Percentiles rank a stretch among this genome's conserved stretches.
These are phyloP conservation scores for Tylopilus sp. DNA, from an alignment of 768 basidiomycete species.

Conservation along the genomic window DNA sequence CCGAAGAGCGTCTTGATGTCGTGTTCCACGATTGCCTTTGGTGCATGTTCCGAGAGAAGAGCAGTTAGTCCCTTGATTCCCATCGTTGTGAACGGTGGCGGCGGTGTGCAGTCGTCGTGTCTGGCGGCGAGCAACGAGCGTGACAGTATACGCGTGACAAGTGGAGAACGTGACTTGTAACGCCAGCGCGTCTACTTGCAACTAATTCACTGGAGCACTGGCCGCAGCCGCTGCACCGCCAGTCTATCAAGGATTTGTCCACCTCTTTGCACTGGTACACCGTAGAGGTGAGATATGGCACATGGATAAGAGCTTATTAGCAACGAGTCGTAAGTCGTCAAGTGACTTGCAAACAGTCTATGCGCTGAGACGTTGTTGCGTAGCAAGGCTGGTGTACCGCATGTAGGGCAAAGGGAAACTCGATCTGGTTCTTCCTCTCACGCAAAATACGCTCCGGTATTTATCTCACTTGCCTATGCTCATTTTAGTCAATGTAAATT, in stretches of 20 bases:
- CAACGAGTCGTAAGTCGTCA: no score
- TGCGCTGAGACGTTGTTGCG: neutral
- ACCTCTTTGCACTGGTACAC: no score
- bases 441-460: neutral
- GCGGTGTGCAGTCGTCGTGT: neutral
- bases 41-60: slow-evolving; percentile 87
- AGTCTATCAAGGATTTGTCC: no score
- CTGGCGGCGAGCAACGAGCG: neutral
- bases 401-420: neutral
- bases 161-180: slow-evolving; percentile 12
- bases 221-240: no score
- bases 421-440: neutral
- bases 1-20: slow-evolving; percentile 98
- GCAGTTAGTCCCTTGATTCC: slow-evolving; percentile 96
- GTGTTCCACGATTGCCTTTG: slow-evolving; percentile 80
- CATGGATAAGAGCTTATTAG: no score
- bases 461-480: neutral
- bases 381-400: neutral
- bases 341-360: neutral
- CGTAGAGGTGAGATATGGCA: no score
- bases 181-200: slow-evolving; percentile 5
- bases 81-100: slow-evolving; percentile 40
- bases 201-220: no score
- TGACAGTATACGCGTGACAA: slow-evolving; percentile 17
- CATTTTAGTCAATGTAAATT: neutral